Evolutionary conservation across 768 basidiomycete genomes (phyloP), one percentile per base, ranked within the genome.

Genomic region (Kondoa subrosea): DNA sequence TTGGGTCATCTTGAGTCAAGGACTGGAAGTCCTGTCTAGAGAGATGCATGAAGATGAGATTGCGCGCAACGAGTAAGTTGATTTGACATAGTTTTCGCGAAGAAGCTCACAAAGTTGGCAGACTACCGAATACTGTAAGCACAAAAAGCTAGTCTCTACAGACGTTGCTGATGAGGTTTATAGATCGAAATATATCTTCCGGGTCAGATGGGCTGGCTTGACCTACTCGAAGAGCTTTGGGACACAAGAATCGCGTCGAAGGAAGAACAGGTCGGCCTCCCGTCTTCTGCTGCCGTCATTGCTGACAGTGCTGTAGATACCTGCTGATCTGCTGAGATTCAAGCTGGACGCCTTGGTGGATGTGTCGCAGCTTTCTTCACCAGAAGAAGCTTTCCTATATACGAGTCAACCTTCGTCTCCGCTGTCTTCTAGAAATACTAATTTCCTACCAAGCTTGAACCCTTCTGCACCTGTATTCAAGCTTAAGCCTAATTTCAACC

Each of bases 381-480:
- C 40, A 50, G 40, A 50, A 50, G 12, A 50, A 50, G 40, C 8
- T 8, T 50, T 50, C 40, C 40, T 8, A 50, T 21, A 50, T 50
- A 50, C 21, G 12, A 50, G 40, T 21, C 40, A 50, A 50, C 40
- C 40, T 8, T 8, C 8, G 12, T 50, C 40, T 8, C 40, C 40
- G n/a, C n/a, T n/a, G n/a, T 50, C 12, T 50, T 50, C 40, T 50
- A 21, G 12, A 8, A 21, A 50, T 8, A 50, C 40, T 21, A 8
- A 50, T 50, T 8, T 8, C 40, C 40, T 8, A 50, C 40, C 40
- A 50, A 21, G 12, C 40, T 59, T 59, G 30, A 59, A 59, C 58
- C 61, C 61, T 63, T 27, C 16, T 63, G 61, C 61, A 32, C 61
- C 61, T 3, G 21, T 33, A 17, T 63, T 63, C 61, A 33, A 63